Evolutionary conservation across 1,284 basidiomycete species (phyloP), one percentile per base, ranked within the genome.

Genomic region (Sporisorium reilianum): DNA sequence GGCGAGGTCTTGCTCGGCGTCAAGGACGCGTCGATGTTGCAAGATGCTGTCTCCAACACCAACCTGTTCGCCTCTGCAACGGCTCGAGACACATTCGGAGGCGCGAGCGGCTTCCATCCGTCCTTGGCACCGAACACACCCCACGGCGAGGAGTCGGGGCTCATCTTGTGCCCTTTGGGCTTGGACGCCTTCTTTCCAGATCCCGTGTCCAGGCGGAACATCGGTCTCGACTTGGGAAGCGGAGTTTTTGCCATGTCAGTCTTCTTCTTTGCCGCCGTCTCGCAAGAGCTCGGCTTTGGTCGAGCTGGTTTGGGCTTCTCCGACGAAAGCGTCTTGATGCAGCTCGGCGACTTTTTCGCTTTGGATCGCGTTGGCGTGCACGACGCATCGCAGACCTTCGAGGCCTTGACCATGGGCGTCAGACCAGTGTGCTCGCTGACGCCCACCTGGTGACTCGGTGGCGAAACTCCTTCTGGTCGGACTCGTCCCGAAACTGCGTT

Each of bases 131-230:
- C 67, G 41, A 75, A 70, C 10, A 75, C 67, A 12, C 72, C 72
- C 72, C 72, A 75, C 0, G 64, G 67, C 30, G 72, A 66, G 22
- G 67, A 40, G 36, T 61, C 32, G 5, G 63, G 60, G 20, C 54
- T 66, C 67, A 70, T 70, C 56, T 67, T 70, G 51, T 75, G 66
- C 12, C 72, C 72, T 40, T 66, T 63, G 7, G 66, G 67, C 45
- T 62, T 64, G 38, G 46, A 62, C 7, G 69, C 53, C 38, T 69
- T 75, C 42, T 64, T 66, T 4, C 57, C 49, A 16, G 72, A 67
- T n/a, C 72, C 67, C 0, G 48, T 75, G 30, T 75, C 72, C n/a
- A 75, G 67, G 3, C 72, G 45, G 55, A 75, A 75, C 59, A 70
- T 66, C 6, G 72, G 72, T 52, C 67, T 49, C n/a, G 72, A 75